phyloP scores from a whole-genome alignment of 2,329 filamentous ascomycete species.

The Sclerotinia minor region DNA sequence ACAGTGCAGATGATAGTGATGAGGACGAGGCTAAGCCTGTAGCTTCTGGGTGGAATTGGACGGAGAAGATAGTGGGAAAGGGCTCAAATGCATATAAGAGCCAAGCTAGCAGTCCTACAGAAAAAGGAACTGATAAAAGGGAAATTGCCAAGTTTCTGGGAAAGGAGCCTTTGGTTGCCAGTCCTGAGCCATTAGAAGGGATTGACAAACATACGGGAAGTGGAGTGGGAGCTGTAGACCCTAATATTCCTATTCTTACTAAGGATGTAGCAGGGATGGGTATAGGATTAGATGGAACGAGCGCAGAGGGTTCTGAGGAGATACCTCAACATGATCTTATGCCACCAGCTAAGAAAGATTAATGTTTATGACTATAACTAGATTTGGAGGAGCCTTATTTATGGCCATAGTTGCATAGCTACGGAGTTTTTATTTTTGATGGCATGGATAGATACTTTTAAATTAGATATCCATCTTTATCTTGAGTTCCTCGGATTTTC shows the following conservation, averaged over 20 bases:
- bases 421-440: constrained; percentile 3
- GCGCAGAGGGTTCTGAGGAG: background rate
- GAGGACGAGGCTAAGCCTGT: constrained; percentile 26
- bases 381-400: no score
- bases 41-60: constrained; percentile 51
- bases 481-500: background rate
- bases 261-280: constrained; percentile 8
- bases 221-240: background rate
- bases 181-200: constrained; percentile 2
- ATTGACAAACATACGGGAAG: background rate
- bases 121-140: background rate
- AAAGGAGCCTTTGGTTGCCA: background rate
- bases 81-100: constrained; percentile 21
- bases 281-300: background rate
- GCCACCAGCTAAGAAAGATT: background rate
- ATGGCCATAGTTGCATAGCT: background rate
- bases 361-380: background rate
- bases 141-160: constrained; percentile 9
- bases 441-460: background rate
- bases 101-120: background rate
- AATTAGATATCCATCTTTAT: background rate
- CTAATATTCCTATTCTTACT: background rate
- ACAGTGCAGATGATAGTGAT: constrained; percentile 51
- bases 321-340: constrained; percentile 7
- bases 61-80: constrained; percentile 56